Conservation (phyloP, 805 yeast species). For the Barnettozyma sucrosica region DNA sequence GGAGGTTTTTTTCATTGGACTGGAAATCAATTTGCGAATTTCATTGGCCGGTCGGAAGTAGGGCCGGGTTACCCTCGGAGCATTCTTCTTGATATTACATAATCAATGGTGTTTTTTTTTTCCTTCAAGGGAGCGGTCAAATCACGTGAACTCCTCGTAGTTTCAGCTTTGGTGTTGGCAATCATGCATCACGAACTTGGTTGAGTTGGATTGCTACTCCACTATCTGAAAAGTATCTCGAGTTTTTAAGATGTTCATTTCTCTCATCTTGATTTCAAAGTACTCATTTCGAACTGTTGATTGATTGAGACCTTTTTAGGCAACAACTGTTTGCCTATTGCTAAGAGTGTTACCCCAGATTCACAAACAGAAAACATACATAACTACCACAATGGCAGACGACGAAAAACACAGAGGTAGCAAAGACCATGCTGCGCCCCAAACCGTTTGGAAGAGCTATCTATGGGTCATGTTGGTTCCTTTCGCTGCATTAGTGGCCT, state of each 20-base stretch:
- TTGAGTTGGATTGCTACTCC: neutral
- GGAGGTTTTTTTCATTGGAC: conserved; percentile 21
- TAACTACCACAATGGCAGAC: neutral
- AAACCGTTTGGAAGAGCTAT: neutral
- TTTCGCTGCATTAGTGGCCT: neutral
- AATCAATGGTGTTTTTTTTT: too few species aligned
- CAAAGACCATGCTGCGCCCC: neutral
- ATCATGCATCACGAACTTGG: neutral
- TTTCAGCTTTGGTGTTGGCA: neutral
- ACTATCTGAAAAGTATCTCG: neutral
- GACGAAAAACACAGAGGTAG: neutral
- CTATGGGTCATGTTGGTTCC: neutral
- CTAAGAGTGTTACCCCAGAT: neutral
- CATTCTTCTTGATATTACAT: too few species aligned
- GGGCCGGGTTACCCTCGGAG: conserved; percentile 4
- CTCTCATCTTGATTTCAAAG: neutral
- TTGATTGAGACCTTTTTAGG: too few species aligned
- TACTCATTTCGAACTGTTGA: too few species aligned
- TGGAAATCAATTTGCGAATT: conserved; percentile 8
- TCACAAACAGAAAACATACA: neutral
- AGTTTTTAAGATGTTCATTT: neutral
- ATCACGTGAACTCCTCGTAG: too few species aligned
- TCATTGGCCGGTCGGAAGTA: conserved; percentile 10
- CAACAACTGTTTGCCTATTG: neutral
- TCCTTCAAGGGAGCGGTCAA: too few species aligned